Percentiles rank a stretch among this genome's conserved stretches.
phyloP scores from a whole-genome alignment of 2,329 filamentous ascomycete genomes.

The Westerdykella ornata region DNA sequence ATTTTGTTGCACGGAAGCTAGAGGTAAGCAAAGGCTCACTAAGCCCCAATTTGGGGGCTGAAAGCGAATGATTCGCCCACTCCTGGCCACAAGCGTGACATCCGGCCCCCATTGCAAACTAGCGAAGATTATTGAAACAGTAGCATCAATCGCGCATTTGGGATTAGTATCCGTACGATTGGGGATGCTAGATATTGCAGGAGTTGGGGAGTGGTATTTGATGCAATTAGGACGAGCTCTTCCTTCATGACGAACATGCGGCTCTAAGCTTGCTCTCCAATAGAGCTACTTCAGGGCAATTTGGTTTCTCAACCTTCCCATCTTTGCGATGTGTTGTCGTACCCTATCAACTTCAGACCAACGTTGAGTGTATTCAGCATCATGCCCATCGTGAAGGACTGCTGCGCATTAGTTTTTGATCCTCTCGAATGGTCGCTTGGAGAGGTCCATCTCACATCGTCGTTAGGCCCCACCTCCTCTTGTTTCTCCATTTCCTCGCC shows the following conservation, averaged over 20 bases:
- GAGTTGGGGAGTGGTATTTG: no score
- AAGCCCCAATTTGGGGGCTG: neutral
- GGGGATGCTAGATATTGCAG: no score
- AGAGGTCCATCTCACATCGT: slow-evolving; percentile 36
- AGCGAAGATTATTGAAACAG: no score
- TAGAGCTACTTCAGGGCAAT: no score
- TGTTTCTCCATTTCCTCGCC: slow-evolving; percentile 33
- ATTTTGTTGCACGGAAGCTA: neutral
- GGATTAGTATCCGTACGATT: no score
- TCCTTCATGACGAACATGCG: no score
- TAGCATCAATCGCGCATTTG: no score
- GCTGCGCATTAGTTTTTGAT: slow-evolving; percentile 3
- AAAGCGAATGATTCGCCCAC: neutral
- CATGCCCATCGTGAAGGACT: slow-evolving; percentile 62
- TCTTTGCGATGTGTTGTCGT: slow-evolving; percentile 50
- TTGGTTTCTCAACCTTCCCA: slow-evolving; percentile 49
- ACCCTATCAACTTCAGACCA: slow-evolving; percentile 57
- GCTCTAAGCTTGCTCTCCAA: no score
- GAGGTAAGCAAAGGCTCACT: neutral
- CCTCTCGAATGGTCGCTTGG: slow-evolving; percentile 17
- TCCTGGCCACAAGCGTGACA: no score
- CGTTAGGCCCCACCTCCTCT: slow-evolving; percentile 38
- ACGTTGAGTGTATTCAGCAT: slow-evolving; percentile 62
- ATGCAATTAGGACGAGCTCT: no score
- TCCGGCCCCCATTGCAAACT: no score